Conservation (phyloP, 306 rosid species). For the Prunus fruticosa region DNA sequence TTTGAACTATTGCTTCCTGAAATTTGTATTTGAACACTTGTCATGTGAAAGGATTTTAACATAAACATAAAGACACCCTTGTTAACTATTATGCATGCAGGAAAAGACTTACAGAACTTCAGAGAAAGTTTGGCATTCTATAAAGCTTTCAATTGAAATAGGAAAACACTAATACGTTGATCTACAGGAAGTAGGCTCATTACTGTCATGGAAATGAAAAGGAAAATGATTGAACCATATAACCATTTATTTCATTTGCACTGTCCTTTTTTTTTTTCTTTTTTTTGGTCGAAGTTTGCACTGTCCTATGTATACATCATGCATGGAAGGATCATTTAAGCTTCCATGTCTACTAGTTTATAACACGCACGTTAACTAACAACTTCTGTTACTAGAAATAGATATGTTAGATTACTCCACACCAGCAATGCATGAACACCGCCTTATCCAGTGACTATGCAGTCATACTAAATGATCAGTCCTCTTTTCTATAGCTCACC, state of each 20-base stretch:
- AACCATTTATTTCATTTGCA: neutral
- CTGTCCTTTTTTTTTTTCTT: too few species aligned
- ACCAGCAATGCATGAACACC: neutral
- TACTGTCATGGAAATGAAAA: too few species aligned
- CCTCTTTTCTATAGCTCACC: neutral
- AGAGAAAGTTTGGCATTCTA: neutral
- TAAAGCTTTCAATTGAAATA: neutral
- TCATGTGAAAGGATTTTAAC: neutral
- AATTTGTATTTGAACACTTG: neutral
- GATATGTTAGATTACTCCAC: neutral
- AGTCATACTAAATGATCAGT: neutral
- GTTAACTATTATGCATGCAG: neutral
- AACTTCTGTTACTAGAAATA: neutral
- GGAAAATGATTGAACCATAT: neutral
- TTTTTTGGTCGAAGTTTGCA: too few species aligned
- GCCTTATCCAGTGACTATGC: neutral
- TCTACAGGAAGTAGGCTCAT: neutral
- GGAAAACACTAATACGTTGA: neutral
- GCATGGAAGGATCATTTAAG: neutral
- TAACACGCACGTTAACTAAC: neutral
- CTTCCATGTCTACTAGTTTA: neutral
- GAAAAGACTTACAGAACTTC: neutral
- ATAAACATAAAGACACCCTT: neutral
- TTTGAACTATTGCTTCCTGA: conserved; percentile 55
- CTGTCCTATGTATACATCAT: neutral